Conservation (phyloP, 495 filamentous ascomycete genomes). For the Penicillium goetzii region DNA sequence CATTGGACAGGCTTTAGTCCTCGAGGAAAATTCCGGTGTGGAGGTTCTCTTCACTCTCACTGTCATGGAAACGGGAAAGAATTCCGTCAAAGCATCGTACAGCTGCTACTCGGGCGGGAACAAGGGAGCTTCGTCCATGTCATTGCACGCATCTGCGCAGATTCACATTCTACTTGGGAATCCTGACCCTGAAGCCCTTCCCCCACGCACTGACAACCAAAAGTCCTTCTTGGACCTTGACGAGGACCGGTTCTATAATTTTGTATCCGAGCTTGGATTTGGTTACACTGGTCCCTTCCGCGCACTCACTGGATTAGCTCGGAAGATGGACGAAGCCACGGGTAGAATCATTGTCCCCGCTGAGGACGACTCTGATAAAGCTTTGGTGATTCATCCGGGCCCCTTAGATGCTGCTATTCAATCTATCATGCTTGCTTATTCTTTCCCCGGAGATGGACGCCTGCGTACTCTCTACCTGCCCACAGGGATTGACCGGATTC, state of each 20-base stretch:
- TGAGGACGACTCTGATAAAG: not conserved
- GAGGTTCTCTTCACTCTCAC: conserved; percentile 49
- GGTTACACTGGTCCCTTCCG: conserved; percentile 38
- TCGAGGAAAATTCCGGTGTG: conserved; percentile 51
- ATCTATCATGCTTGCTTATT: conserved; percentile 44
- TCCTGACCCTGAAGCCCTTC: conserved; percentile 17
- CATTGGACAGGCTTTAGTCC: conserved; percentile 52
- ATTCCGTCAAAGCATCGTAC: conserved; percentile 14
- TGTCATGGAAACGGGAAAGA: not conserved
- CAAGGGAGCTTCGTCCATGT: conserved; percentile 23
- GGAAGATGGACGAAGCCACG: conserved; percentile 32
- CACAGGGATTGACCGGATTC: conserved; percentile 49
- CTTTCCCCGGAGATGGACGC: conserved; percentile 39
- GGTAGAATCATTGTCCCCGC: conserved; percentile 27
- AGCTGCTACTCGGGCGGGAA: conserved; percentile 28
- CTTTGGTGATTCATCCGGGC: conserved; percentile 40
- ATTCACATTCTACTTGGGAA: conserved; percentile 21
- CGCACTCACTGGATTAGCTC: conserved; percentile 25
- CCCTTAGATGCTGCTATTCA: conserved; percentile 48
- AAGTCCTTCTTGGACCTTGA: conserved; percentile 17
- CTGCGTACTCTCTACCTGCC: conserved; percentile 29
- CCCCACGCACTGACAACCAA: not conserved
- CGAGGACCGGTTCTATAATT: conserved; percentile 44
- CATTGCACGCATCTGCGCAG: conserved; percentile 29
- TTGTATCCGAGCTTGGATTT: conserved; percentile 36